These are phyloP conservation scores for Agaricus sinodeliciosus DNA, from an alignment of 768 basidiomycete genomes.

Conservation along the genomic window DNA sequence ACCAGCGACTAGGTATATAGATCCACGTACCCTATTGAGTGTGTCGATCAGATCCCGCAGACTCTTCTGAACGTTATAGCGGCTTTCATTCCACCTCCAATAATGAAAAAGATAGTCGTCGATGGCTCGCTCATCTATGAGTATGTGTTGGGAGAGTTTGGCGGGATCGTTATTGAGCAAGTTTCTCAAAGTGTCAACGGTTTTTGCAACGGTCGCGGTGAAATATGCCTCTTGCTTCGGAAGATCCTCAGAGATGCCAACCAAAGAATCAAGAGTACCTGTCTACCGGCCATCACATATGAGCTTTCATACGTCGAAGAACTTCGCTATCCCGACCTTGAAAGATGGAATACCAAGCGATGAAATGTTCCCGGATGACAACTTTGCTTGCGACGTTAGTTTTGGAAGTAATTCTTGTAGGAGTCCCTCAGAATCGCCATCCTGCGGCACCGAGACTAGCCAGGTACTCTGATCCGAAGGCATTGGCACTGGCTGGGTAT, in stretches of 20 bases:
- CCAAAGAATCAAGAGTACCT: slow-evolving; percentile 86
- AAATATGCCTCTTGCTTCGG: slow-evolving; percentile 89
- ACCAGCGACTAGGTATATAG: background rate
- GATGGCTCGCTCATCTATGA: slow-evolving; percentile 72
- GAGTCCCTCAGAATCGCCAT: slow-evolving; percentile 78
- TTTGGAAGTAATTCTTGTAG: slow-evolving; percentile 60
- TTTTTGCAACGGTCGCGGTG: slow-evolving; percentile 83
- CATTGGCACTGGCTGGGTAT: slow-evolving; percentile 39
- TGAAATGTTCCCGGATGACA: slow-evolving; percentile 43
- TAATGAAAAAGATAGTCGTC: slow-evolving; percentile 73
- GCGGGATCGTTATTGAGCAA: slow-evolving; percentile 82
- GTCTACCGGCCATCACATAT: slow-evolving; percentile 46
- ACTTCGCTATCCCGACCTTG: slow-evolving; percentile 54
- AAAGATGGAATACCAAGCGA: slow-evolving; percentile 77
- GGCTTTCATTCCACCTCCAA: slow-evolving; percentile 93
- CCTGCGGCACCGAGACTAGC: slow-evolving; percentile 81
- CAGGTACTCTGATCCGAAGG: slow-evolving; percentile 96
- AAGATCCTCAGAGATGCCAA: slow-evolving; percentile 85
- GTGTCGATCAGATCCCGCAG: slow-evolving; percentile 81
- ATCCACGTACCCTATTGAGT: slow-evolving; percentile 65
- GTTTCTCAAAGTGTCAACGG: slow-evolving; percentile 88
- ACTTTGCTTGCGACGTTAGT: slow-evolving; percentile 50
- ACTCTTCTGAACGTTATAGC: slow-evolving; percentile 80
- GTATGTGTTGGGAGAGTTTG: slow-evolving; percentile 67
- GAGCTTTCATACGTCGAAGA: slow-evolving; percentile 11